Base-by-base conservation (phyloP, 164 flowering plant genomes). In the Berberis thunbergii region DNA sequence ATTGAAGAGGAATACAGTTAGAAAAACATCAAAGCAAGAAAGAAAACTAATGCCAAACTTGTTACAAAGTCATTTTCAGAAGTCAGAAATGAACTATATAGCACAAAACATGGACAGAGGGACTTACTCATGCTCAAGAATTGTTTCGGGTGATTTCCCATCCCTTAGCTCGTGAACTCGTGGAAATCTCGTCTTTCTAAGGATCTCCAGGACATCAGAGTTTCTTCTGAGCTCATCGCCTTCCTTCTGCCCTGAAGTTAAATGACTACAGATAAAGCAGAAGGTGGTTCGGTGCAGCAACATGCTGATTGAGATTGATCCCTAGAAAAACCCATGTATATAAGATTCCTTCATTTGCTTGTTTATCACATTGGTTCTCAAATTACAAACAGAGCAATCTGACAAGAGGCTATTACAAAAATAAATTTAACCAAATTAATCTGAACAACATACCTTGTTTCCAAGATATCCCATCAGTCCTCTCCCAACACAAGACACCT, bases 241-340 rank as follows among this genome's bases (percentile, higher is more conserved):
- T 56, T 95, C 99, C 73, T 91, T 95, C 77, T 95, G 86, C 49
- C 99, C 99, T 2, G 99, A 95, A 11, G 97, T 91, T 67, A 95
- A 81, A 79, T 95, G 99, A 72, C 89, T 95, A 72, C 99, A 95
- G 42, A 95, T 67, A 75, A 95, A 95, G 84, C 99, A 95, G 70
- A 95, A 95, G 80, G 88, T 89, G 38, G 99, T 95, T 77, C 80
- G 88, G 79, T 94, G 99, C 84, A 94, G 71, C 59, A 88, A 89
- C 99, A 91, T 89, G 80, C 99, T 94, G 70, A 94, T 82, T 6
- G 99, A 91, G 62, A 94, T 94, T 7, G 99, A 94, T 66, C 99
- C 99, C 99, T 94, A 88, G 46, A 80, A 83, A 73, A 57, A 3
- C 67, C 63, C 49, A 73, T 60, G 60, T 64, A 64, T 73, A 64